Percentiles rank a stretch among this genome's conserved stretches.
Conservation (phyloP, 371 early-diverging fungal genomes). For the Mucor saturninus region DNA sequence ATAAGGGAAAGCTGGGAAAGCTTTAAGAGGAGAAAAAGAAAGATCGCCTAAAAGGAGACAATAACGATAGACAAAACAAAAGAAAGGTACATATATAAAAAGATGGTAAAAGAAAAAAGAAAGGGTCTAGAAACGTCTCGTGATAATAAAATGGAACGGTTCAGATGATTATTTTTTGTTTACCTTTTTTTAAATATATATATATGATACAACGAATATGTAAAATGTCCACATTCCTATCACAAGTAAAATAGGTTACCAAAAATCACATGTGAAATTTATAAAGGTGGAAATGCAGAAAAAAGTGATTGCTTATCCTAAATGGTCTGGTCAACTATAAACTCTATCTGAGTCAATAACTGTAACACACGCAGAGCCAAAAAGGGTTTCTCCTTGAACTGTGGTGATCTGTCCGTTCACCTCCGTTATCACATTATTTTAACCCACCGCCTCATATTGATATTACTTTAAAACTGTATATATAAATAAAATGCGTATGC, state of each 20-base stretch:
- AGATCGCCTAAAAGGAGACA: background rate
- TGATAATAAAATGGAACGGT: background rate
- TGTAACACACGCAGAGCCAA: background rate
- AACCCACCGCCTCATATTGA: constrained; percentile 10
- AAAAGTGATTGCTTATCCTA: background rate
- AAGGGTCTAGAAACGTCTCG: background rate
- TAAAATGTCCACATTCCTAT: constrained; percentile 5
- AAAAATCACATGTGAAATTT: constrained; percentile 5
- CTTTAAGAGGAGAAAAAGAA: background rate
- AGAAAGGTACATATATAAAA: too few relatives aligned
- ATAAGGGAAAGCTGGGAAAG: background rate
- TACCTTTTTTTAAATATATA: constrained; percentile 1
- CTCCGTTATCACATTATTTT: constrained; percentile 28
- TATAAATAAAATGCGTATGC: constrained; percentile 13
- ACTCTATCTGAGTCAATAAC: background rate
- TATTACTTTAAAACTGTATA: constrained; percentile 12
- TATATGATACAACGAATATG: constrained; percentile 1
- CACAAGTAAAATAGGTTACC: background rate
- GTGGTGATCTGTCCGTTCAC: constrained; percentile 30
- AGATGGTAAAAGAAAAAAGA: too few relatives aligned
- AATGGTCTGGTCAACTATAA: background rate
- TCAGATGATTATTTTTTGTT: background rate
- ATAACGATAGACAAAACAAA: too few relatives aligned
- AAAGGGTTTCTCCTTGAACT: constrained; percentile 5
- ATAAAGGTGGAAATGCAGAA: background rate